Base-by-base conservation (phyloP, 2,329 filamentous ascomycete species). In the Calonectria henricotiae region DNA sequence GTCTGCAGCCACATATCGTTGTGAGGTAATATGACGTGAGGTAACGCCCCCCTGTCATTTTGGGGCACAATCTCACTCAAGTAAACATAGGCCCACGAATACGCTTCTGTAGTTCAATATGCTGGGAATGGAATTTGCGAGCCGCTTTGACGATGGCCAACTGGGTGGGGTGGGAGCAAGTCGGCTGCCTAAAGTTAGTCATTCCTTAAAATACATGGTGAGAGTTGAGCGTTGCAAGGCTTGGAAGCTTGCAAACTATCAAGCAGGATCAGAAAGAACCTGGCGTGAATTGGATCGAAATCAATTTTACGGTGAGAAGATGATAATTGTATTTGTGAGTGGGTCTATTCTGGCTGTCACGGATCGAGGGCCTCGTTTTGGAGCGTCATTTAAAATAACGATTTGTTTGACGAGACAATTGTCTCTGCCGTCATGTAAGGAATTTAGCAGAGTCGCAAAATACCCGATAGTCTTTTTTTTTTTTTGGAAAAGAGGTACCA, bases 11-110 rank as follows among this genome's bases (percentile, higher is more conserved):
- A 23, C n/a, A 46, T 46, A 46, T 46, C 43, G 43, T 20, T 11
- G 43, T 46, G 43, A 46, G 43, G 43, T 46, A 46, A 46, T 46
- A 46, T 46, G 43, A 46, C 43, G 43, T 46, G 43, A 46, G 43
- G 43, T 8, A 23, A 46, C n/a, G 43, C 39, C 12, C 39, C 43
- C 43, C 43, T 44, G 43, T 23, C 7, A 46, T 46, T 46, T 46
- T 46, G n/a, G n/a, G 5, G 5, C 8, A 23, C n/a, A 23, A 46
- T 46, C 43, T 46, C 43, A 46, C 43, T 23, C 41, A 20, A 44
- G 41, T 44, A n/a, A 44, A 44, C 41, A 44, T 44, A 20, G 15
- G 15, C 15, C n/a, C 41, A 44, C n/a, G 41, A 20, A 44, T 44
- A 44, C 41, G 37, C 41, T 20, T 20, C n/a, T 44, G 41, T n/a